Conservation (phyloP, 2,329 filamentous ascomycete genomes). For the Zymoseptoria pseudotritici region DNA sequence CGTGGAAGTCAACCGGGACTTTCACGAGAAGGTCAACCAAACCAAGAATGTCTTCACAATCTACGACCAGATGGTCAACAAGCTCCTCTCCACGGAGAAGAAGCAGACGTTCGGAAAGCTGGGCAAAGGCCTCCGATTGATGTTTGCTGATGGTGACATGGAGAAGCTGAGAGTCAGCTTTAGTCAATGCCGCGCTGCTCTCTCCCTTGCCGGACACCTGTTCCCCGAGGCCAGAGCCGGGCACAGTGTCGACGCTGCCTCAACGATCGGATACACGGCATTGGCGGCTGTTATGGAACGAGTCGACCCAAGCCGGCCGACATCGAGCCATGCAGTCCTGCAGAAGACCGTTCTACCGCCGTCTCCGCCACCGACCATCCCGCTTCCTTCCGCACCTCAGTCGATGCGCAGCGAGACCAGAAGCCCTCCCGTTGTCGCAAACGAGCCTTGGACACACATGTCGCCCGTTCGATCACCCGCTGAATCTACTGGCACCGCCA, state of each 20-base stretch:
- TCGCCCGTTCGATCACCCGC: neutral
- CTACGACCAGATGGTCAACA: constrained; percentile 56
- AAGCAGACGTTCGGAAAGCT: constrained; percentile 54
- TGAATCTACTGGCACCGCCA: neutral
- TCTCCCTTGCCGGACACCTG: constrained; percentile 44
- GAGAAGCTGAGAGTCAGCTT: constrained; percentile 53
- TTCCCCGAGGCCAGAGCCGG: constrained; percentile 38
- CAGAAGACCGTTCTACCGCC: neutral
- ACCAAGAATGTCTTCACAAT: constrained; percentile 56
- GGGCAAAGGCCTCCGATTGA: constrained; percentile 55
- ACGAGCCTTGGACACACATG: neutral
- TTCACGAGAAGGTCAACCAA: constrained; percentile 56
- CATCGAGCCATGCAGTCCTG: neutral
- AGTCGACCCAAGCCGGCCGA: constrained; percentile 15
- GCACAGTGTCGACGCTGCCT: constrained; percentile 47
- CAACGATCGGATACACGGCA: constrained; percentile 61
- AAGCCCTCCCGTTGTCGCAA: neutral
- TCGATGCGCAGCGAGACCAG: neutral
- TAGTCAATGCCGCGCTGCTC: constrained; percentile 51
- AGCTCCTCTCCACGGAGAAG: constrained; percentile 55
- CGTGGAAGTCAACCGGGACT: constrained; percentile 53
- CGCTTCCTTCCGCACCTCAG: neutral
- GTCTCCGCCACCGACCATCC: neutral
- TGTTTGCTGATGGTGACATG: constrained; percentile 56
- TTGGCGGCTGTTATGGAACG: constrained; percentile 56